Conservation (phyloP, 1,284 basidiomycete genomes). For the Anthracocystis setariae region DNA sequence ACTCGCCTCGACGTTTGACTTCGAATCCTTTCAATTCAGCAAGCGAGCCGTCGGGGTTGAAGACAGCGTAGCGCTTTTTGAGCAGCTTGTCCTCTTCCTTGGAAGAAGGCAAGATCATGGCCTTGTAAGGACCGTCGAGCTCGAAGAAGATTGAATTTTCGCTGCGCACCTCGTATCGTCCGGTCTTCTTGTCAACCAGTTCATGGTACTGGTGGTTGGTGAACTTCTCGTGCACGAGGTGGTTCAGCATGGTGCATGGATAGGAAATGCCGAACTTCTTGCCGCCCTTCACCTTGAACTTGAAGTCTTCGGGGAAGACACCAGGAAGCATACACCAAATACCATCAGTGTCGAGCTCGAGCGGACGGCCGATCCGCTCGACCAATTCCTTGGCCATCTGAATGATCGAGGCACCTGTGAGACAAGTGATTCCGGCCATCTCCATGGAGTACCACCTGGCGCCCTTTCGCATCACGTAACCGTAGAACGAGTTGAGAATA, state of each 20-base stretch:
- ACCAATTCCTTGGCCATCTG: constrained; percentile 97
- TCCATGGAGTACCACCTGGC: constrained; percentile 99
- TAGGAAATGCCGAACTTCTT: constrained; percentile 94
- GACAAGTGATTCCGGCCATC: constrained; percentile 99
- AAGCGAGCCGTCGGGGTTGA: constrained; percentile 95
- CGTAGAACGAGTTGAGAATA: constrained; percentile 99
- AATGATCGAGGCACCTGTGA: constrained; percentile 98
- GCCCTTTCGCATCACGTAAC: constrained; percentile 99
- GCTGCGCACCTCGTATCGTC: constrained; percentile 85
- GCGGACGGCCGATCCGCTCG: constrained; percentile 94
- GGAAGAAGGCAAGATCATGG: constrained; percentile 98
- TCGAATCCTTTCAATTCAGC: constrained; percentile 99
- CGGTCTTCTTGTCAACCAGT: constrained; percentile 80
- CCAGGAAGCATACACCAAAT: constrained; percentile 99
- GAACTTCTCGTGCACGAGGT: constrained; percentile 92
- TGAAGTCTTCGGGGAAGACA: constrained; percentile 97
- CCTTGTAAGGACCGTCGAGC: constrained; percentile 96
- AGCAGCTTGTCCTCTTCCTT: constrained; percentile 99
- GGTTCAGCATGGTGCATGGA: constrained; percentile 99
- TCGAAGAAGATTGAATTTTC: constrained; percentile 99
- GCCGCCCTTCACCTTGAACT: constrained; percentile 87
- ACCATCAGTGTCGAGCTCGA: constrained; percentile 98
- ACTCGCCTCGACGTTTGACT: constrained; percentile 95
- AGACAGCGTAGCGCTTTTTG: constrained; percentile 99
- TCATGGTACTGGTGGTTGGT: constrained; percentile 99